Base-by-base conservation (phyloP, 83 land plant species). In the Diphasiastrum complanatum region DNA sequence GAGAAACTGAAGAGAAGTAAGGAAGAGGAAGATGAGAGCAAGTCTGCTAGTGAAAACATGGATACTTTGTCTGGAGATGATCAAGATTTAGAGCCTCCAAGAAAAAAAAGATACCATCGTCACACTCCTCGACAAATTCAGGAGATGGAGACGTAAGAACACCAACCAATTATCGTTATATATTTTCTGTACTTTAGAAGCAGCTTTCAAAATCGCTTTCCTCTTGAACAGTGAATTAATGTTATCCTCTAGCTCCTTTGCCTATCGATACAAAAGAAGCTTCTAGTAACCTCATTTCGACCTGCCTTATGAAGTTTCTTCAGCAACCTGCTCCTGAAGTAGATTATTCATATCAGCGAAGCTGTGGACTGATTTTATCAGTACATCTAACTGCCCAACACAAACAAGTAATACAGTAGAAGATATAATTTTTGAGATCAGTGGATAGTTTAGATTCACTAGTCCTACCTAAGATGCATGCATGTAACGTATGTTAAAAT, bases 51-150 rank as follows among this genome's bases (percentile, higher is more conserved):
- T 45, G 90, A 80, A 26, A 75, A 85, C 64, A 48, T 81, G 73
- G 92, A 84, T 1, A 87, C 80, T 1, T 84, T 47, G 2, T 82
- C 95, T 23, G 83, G 84, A 5, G 95, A 82, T 18, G 95, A 88
- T 22, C 80, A 55, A 2, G 86, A 84, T 16, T 75, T 59, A 1
- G 75, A 67, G 10, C 70, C 76, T 18, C 75, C 51, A 10, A 57
- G 67, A 34, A 87, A 81, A 74, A 85, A 85, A 57, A 48, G 87
- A 49, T 89, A 82, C 61, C 96, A 85, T 63, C 81, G 96, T 35
- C 91, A 89, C 72, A 89, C 96, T 8, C 91, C 83, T 36, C 84
- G 83, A 28, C 96, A 89, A 64, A 85, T 88, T 56, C 95, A 85
- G 72, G 95, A 88, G 37, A 76, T 88, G 54, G 95, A 88, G 68